Conservation (phyloP, 1,284 basidiomycete species). For the Hymenochaete sp. region DNA sequence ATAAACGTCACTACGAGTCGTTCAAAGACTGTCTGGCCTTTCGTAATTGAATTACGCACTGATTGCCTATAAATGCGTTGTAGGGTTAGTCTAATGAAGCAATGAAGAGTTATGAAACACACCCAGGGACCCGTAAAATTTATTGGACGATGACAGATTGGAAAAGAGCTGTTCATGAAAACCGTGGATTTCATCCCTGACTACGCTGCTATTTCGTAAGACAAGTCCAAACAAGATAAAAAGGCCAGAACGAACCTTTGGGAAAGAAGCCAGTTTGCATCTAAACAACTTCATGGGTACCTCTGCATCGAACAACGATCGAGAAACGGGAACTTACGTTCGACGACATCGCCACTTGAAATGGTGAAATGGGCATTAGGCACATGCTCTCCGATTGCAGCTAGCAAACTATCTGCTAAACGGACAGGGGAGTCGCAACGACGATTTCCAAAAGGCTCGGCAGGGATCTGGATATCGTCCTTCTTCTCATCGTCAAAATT, state of each 20-base stretch:
- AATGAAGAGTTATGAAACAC: not conserved
- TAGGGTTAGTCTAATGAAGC: not conserved
- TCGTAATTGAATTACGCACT: slow-evolving; percentile 29
- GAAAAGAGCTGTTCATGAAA: slow-evolving; percentile 13
- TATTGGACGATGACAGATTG: not conserved
- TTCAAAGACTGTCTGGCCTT: not conserved
- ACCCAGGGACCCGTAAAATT: slow-evolving; percentile 9
- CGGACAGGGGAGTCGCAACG: slow-evolving; percentile 41
- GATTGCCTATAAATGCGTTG: slow-evolving; percentile 33
- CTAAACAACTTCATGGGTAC: slow-evolving; percentile 23
- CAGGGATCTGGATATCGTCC: slow-evolving; percentile 29
- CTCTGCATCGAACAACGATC: not conserved
- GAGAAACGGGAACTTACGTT: slow-evolving; percentile 31
- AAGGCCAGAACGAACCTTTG: slow-evolving; percentile 30
- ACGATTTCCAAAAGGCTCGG: slow-evolving; percentile 38
- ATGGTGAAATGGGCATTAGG: slow-evolving; percentile 40
- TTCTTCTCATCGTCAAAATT: slow-evolving; percentile 27
- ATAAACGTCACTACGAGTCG: slow-evolving; percentile 33
- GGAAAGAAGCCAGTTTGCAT: slow-evolving; percentile 38
- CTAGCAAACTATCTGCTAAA: slow-evolving; percentile 45
- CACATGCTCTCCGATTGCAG: slow-evolving; percentile 30
- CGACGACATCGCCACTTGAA: slow-evolving; percentile 55
- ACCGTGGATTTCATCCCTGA: slow-evolving; percentile 5
- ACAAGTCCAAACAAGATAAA: not conserved
- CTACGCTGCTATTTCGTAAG: slow-evolving; percentile 6